phyloP scores from a whole-genome alignment of 179 eudicot species.

The Beta corolliflora region DNA sequence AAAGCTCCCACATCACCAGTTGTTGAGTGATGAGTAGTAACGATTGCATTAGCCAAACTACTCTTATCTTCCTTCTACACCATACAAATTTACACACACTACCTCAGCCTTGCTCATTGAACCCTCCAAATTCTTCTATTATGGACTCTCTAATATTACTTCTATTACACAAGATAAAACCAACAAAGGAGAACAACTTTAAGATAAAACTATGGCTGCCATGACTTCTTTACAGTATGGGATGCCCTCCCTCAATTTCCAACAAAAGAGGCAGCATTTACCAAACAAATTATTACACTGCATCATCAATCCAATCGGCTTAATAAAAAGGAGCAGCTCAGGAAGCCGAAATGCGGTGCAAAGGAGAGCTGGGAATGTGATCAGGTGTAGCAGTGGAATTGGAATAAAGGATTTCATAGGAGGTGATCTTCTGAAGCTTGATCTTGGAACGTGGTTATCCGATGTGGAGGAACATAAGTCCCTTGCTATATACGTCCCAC shows the following conservation, averaged over 20 bases:
- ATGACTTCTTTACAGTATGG: conserved; percentile 32
- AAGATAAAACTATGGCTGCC: conserved; percentile 20
- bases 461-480: conserved; percentile 91
- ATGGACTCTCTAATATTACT: background rate
- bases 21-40: background rate
- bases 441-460: conserved; percentile 72
- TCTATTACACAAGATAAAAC: background rate
- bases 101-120: conserved; percentile 5
- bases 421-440: conserved; percentile 78
- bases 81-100: conserved; percentile 26
- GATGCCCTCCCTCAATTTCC: conserved; percentile 17
- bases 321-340: background rate
- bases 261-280: conserved; percentile 11
- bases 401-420: conserved; percentile 72
- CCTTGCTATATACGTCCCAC: conserved; percentile 81
- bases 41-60: conserved; percentile 15
- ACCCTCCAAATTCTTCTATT: background rate
- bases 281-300: conserved; percentile 9
- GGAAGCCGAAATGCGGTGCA: background rate
- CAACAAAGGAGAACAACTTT: background rate
- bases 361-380: conserved; percentile 14
- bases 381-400: conserved; percentile 41
- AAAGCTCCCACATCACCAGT: conserved; percentile 11
- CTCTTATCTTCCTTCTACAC: conserved; percentile 38
- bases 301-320: conserved; percentile 16